Evolutionary conservation across 306 rosid genomes (phyloP).

Genomic region (Malus sieversii): DNA sequence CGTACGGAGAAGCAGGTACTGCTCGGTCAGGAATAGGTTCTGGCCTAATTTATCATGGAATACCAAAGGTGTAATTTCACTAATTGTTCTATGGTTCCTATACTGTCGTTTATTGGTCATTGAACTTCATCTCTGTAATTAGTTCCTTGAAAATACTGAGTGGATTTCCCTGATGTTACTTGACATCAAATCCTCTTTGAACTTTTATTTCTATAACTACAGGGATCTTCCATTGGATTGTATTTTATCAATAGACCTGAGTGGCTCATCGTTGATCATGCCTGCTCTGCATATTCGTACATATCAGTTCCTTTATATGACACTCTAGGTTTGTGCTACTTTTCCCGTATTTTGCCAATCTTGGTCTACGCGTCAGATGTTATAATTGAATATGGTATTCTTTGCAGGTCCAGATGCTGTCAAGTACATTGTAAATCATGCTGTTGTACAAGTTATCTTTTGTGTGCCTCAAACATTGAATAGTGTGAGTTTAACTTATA

Average conservation of each 20-base stretch:
- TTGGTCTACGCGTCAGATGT: slow-evolving; percentile 18
- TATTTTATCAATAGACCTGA: slow-evolving; percentile 95
- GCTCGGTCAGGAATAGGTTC: slow-evolving; percentile 89
- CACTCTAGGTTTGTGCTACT: slow-evolving; percentile 72
- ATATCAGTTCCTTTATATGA: slow-evolving; percentile 94
- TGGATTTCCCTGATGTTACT: neutral
- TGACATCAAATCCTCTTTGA: neutral
- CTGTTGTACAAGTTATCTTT: slow-evolving; percentile 74
- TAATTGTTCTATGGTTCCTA: neutral
- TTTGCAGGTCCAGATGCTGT: slow-evolving; percentile 94
- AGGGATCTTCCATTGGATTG: slow-evolving; percentile 81
- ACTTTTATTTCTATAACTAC: slow-evolving; percentile 5
- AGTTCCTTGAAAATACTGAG: neutral
- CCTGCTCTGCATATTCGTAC: slow-evolving; percentile 91
- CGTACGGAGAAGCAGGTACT: slow-evolving; percentile 88
- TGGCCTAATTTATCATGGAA: slow-evolving; percentile 68
- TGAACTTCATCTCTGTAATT: neutral
- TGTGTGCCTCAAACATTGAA: slow-evolving; percentile 85
- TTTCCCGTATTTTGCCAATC: slow-evolving; percentile 4
- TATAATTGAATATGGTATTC: slow-evolving; percentile 10
- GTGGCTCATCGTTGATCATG: slow-evolving; percentile 96
- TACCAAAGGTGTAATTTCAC: slow-evolving; percentile 59
- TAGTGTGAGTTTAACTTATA: slow-evolving; percentile 47
- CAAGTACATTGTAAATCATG: slow-evolving; percentile 76
- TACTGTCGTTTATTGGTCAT: neutral